These are phyloP conservation scores for Gossypium turneri DNA, from an alignment of 345 rosid genomes.

Conservation along the genomic window DNA sequence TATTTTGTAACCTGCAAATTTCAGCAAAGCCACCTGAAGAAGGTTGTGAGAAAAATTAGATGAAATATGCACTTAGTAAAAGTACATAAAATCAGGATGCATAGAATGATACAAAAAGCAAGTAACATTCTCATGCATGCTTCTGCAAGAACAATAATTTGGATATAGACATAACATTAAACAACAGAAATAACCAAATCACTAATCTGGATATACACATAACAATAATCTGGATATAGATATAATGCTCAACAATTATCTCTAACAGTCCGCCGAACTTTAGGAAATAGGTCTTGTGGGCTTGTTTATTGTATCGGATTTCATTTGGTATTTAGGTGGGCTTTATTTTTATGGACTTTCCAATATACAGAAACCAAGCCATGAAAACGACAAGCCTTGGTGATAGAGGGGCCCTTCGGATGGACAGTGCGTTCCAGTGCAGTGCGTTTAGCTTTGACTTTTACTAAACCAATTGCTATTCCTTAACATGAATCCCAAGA, in stretches of 20 bases:
- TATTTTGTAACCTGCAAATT: slow-evolving; percentile 85
- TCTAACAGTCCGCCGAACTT: not conserved
- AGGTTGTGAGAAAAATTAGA: slow-evolving; percentile 11
- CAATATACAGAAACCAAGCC: not conserved
- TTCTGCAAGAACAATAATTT: not conserved
- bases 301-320: not conserved
- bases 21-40: slow-evolving; percentile 86
- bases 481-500: not conserved
- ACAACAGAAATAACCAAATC: not conserved
- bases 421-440: too few relatives aligned
- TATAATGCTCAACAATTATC: not conserved
- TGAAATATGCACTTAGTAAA: not conserved
- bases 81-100: not conserved
- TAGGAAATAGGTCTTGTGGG: not conserved
- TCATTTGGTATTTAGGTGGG: not conserved
- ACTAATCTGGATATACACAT: not conserved
- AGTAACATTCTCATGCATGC: not conserved
- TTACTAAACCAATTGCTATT: too few relatives aligned
- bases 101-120: not conserved
- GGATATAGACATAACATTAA: slow-evolving; percentile 1
- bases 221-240: not conserved
- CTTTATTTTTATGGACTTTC: not conserved
- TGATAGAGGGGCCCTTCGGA: too few relatives aligned
- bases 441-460: too few relatives aligned
- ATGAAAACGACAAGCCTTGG: not conserved